A percentile compares a stretch with the other conserved stretches of the same genome.
These are phyloP conservation scores for Nymphaea colorata DNA, from an alignment of 164 flowering plant species.

Conservation along the genomic window DNA sequence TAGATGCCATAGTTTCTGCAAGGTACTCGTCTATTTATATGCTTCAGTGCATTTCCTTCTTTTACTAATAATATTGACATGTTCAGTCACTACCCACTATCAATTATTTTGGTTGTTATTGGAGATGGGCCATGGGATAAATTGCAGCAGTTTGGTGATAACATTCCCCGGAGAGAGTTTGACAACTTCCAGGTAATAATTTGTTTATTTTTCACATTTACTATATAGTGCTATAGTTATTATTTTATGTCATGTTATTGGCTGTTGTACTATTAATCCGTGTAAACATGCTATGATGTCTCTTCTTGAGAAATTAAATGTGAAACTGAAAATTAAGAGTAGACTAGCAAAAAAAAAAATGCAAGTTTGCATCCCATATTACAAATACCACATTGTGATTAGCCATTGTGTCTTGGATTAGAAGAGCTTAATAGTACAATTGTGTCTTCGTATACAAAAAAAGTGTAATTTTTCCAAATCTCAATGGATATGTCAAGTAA, in stretches of 20 bases:
- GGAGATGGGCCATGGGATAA: slow-evolving; percentile 98
- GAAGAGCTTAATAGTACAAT: too few relatives aligned
- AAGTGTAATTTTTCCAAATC: too few relatives aligned
- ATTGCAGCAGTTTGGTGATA: slow-evolving; percentile 76
- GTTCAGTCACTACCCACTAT: slow-evolving; percentile 65
- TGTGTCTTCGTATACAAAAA: too few relatives aligned
- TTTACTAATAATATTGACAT: not conserved
- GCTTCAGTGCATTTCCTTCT: not conserved
- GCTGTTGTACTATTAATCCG: not conserved
- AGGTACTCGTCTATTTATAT: slow-evolving; percentile 26
- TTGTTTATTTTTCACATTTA: not conserved
- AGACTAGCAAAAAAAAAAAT: too few relatives aligned
- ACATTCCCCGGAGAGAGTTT: slow-evolving; percentile 63
- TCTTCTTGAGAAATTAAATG: too few relatives aligned
- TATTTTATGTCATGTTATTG: too few relatives aligned
- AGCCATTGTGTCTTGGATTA: too few relatives aligned
- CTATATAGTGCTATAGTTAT: not conserved
- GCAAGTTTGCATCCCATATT: too few relatives aligned
- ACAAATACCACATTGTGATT: too few relatives aligned
- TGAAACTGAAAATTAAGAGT: too few relatives aligned
- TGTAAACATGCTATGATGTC: not conserved
- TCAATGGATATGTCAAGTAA: too few relatives aligned
- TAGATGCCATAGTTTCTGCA: slow-evolving; percentile 63
- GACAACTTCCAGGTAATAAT: slow-evolving; percentile 76
- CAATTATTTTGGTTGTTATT: slow-evolving; percentile 76